Evolutionary conservation across 768 basidiomycete genomes (phyloP), one percentile per base, ranked within the genome.

Genomic region (Russula lepida): DNA sequence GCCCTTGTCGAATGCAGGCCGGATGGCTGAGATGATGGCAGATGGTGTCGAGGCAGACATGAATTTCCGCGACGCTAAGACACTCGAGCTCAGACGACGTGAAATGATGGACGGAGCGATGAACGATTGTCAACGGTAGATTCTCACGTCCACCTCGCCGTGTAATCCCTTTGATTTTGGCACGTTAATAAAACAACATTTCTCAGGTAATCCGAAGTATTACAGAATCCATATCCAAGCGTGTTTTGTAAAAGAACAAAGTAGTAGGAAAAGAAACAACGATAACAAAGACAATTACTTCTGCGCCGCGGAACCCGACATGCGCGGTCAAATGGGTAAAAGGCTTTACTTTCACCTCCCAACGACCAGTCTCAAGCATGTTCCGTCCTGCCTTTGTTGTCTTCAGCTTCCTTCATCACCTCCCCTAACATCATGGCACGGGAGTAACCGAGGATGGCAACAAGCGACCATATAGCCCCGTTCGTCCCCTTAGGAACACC

Each of bases 401-500:
- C 77, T 71, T 84, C 85, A 46, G 83, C 81, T 64, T 80, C 85
- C 58, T 76, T 78, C 76, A 90, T 86, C 56, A 69, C 76, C 74
- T 94, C 92, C 68, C 85, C 88, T 21, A 81, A 77, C 62, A 79
- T 71, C 44, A 84, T 75, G 13, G 90, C 88, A 58, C 84, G 80
- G 15, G 73, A 72, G 68, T 92, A 95, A 68, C 84, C 84, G 58
- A 78, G 64, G 27, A 80, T 77, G 19, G 89, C 87, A 68, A 92
- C 80, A 53, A 90, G 68, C 25, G 89, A 91, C 79, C 84, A 97
- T 53, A 95, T 72, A 13, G 86, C 84, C 28, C 84, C 86, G 68
- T 92, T 92, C 35, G 89, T 88, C 46, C 92, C 92, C 90, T 55
- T 55, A 94, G 25, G 15, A 32, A 44, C 17, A n/a, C 9, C 9